Evolutionary conservation across 352 stramenopile genomes (phyloP).

Genomic region (Globisporangium camurandrum): DNA sequence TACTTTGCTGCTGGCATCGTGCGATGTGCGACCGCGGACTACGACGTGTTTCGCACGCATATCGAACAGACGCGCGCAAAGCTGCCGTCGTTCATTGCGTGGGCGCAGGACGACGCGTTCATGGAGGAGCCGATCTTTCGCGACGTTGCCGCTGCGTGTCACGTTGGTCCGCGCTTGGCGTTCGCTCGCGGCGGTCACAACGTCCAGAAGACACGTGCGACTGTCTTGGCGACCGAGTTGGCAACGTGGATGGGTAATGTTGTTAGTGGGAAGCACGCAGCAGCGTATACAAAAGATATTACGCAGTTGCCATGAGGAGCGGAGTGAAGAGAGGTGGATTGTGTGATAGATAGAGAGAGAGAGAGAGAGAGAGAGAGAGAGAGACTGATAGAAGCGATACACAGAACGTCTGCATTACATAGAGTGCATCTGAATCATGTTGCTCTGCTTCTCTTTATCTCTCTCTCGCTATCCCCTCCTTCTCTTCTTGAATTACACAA

Average conservation of each 20-base stretch:
- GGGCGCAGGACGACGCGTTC: slow-evolving; percentile 44
- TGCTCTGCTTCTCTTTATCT: no score
- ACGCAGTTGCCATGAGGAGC: slow-evolving; percentile 6
- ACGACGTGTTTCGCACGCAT: slow-evolving; percentile 35
- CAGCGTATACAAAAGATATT: slow-evolving; percentile 5
- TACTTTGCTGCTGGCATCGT: slow-evolving; percentile 4
- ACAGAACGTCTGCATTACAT: no score
- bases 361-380: no score
- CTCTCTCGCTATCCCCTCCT: not conserved
- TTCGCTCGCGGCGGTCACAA: slow-evolving; percentile 60
- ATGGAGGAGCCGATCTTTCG: slow-evolving; percentile 5
- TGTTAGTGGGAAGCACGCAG: slow-evolving; percentile 7
- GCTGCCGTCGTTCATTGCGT: slow-evolving; percentile 46
- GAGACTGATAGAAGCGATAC: no score
- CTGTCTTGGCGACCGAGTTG: slow-evolving; percentile 41
- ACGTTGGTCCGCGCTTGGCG: slow-evolving; percentile 26
- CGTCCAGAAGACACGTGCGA: slow-evolving; percentile 59
- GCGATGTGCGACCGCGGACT: slow-evolving; percentile 24
- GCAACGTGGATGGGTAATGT: slow-evolving; percentile 36
- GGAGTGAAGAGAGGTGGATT: no score
- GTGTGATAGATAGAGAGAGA: no score
- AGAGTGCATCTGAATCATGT: no score
- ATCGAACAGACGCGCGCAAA: slow-evolving; percentile 16
- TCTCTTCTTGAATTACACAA: no score
- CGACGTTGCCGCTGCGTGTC: slow-evolving; percentile 5